Conservation (phyloP, 768 basidiomycete genomes). For the Rhodotorula toruloides region DNA sequence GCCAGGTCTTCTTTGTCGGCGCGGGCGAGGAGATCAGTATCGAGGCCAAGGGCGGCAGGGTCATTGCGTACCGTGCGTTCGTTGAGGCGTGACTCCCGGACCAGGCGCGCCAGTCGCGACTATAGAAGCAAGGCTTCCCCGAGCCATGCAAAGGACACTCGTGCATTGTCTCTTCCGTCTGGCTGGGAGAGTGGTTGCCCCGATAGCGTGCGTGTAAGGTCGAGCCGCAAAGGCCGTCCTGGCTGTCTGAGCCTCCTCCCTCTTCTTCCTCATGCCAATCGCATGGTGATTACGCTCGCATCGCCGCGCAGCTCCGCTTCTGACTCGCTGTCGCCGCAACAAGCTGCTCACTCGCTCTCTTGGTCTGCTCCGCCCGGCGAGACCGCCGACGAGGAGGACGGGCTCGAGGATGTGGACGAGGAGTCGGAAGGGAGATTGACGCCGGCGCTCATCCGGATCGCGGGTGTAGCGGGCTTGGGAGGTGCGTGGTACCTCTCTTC, state of each 20-base stretch:
- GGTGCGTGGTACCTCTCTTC: not conserved
- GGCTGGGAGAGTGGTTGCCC: not conserved
- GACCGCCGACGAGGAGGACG: not conserved
- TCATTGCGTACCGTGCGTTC: constrained; percentile 67
- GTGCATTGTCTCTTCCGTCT: not conserved
- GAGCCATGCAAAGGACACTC: not conserved
- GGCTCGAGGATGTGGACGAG: not conserved
- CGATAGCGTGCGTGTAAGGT: fast-evolving
- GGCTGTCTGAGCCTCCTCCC: not conserved
- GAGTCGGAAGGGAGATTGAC: constrained; percentile 4
- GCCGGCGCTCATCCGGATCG: constrained; percentile 14
- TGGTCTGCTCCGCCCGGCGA: not conserved
- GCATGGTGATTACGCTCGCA: too few species aligned
- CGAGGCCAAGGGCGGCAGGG: constrained; percentile 45
- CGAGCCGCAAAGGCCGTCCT: not conserved
- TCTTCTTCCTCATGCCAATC: too few species aligned
- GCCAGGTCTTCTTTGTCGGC: constrained; percentile 77
- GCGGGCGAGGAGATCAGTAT: constrained; percentile 62
- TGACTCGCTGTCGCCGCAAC: not conserved
- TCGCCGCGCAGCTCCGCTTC: not conserved
- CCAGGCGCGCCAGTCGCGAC: not conserved
- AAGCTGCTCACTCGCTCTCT: not conserved
- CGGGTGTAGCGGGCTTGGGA: constrained; percentile 21
- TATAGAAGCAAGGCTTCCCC: not conserved
- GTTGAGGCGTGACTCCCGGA: constrained; percentile 46